Percentiles rank a stretch among this genome's conserved stretches.
These are phyloP conservation scores for Linnemannia exigua DNA, from an alignment of 192 early-diverging fungal genomes.

Conservation along the genomic window DNA sequence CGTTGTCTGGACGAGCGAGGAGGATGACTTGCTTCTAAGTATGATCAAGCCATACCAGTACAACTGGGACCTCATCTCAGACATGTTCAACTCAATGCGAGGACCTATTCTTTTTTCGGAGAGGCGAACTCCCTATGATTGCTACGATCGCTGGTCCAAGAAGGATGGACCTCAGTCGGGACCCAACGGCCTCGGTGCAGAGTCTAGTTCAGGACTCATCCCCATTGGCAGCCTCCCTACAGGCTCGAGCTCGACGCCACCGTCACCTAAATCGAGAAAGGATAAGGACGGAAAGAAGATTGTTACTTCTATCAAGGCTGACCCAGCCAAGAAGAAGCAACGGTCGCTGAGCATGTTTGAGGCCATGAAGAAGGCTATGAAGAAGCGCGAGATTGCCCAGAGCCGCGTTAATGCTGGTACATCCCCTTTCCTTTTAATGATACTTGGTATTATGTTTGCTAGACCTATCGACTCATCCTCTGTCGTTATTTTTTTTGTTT, in stretches of 20 bases:
- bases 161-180: constrained; percentile 56
- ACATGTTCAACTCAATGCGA: constrained; percentile 67
- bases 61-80: constrained; percentile 80
- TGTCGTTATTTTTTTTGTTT: background rate
- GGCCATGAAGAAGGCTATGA: constrained; percentile 71
- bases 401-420: constrained; percentile 48
- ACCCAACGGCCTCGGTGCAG: background rate
- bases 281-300: constrained; percentile 57
- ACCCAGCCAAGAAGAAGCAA: constrained; percentile 58
- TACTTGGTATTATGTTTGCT: background rate
- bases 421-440: background rate
- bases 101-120: constrained; percentile 63
- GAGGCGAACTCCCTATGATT: constrained; percentile 74
- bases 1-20: constrained; percentile 66
- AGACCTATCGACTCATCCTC: background rate
- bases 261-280: constrained; percentile 50
- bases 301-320: constrained; percentile 53
- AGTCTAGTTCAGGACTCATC: constrained; percentile 33
- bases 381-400: constrained; percentile 66
- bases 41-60: constrained; percentile 68
- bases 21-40: constrained; percentile 67
- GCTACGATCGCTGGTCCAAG: constrained; percentile 71
- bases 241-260: constrained; percentile 23
- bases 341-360: constrained; percentile 71
- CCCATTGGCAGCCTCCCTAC: constrained; percentile 37